Conservation (phyloP, 2,329 filamentous ascomycete species). For the Ascochyta koolunga region DNA sequence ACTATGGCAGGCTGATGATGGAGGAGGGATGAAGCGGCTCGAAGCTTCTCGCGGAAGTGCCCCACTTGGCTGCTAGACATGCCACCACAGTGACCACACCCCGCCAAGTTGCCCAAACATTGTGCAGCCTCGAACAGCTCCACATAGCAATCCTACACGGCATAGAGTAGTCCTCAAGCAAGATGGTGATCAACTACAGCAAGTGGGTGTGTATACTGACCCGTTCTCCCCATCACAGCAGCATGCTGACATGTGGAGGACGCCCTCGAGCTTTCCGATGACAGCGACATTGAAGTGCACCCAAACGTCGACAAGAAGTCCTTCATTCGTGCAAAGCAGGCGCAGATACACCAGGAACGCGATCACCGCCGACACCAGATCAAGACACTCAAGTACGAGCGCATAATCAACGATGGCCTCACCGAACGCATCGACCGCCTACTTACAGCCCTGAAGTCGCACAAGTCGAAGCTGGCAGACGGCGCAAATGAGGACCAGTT, state of each 20-base stretch:
- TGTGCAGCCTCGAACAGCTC: conserved; percentile 19
- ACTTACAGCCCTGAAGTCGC: conserved; percentile 74
- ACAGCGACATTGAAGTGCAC: conserved; percentile 97
- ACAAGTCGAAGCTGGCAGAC: conserved; percentile 60
- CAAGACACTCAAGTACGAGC: conserved; percentile 88
- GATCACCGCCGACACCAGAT: conserved; percentile 86
- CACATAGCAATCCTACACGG: conserved; percentile 9
- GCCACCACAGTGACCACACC: conserved; percentile 12
- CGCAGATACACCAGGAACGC: conserved; percentile 92
- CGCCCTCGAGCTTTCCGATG: conserved; percentile 93
- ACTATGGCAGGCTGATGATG: neutral
- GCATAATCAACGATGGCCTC: conserved; percentile 89
- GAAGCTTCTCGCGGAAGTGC: conserved; percentile 30
- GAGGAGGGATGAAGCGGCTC: conserved; percentile 22
- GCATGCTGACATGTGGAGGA: conserved; percentile 60
- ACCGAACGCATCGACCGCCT: conserved; percentile 82
- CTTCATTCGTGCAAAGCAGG: conserved; percentile 97
- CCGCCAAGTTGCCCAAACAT: conserved; percentile 20
- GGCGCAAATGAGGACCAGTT: conserved; percentile 69
- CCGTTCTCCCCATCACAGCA: neutral
- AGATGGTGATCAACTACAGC: conserved; percentile 71
- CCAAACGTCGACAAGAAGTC: conserved; percentile 98
- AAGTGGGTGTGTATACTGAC: conserved; percentile 64
- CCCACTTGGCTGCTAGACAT: conserved; percentile 12
- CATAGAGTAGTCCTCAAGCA: conserved; percentile 9